Percentiles rank a stretch among this genome's conserved stretches.
Conservation (phyloP, 2,329 filamentous ascomycete genomes). For the Paecilomyces variotii region DNA sequence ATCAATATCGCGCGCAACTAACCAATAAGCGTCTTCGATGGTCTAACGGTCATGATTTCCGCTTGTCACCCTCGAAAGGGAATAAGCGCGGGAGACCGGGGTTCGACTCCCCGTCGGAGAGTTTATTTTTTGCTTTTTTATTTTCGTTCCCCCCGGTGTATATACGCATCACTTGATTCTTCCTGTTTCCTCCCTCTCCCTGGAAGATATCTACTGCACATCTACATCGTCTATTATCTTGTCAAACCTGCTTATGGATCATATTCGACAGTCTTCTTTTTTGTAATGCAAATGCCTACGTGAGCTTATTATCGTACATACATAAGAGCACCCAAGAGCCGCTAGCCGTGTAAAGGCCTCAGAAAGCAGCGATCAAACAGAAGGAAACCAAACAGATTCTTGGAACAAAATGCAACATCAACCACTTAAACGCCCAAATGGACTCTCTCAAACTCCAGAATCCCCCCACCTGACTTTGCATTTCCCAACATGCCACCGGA, state of each 20-base stretch:
- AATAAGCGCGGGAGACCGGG: constrained; percentile 16
- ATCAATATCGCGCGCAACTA: background rate
- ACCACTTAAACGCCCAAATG: background rate
- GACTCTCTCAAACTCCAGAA: background rate
- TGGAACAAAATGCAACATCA: background rate
- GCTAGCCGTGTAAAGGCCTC: background rate
- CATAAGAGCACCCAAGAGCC: background rate
- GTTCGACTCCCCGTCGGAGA: constrained; percentile 13
- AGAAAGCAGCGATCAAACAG: background rate
- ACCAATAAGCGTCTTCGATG: background rate
- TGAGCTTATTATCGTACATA: background rate
- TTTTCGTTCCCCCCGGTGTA: background rate
- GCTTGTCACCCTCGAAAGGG: background rate
- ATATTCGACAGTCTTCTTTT: background rate
- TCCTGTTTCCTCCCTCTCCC: background rate
- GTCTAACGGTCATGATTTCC: background rate
- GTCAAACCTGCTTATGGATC: background rate
- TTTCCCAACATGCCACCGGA: background rate
- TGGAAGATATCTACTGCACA: background rate
- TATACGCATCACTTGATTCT: too few relatives aligned
- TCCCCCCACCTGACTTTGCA: background rate
- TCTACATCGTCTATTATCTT: background rate
- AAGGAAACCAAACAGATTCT: background rate
- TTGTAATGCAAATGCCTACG: background rate
- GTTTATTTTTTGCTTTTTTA: background rate